These are phyloP conservation scores for Bacidia gigantensis DNA, from an alignment of 495 filamentous ascomycete species.

Conservation along the genomic window DNA sequence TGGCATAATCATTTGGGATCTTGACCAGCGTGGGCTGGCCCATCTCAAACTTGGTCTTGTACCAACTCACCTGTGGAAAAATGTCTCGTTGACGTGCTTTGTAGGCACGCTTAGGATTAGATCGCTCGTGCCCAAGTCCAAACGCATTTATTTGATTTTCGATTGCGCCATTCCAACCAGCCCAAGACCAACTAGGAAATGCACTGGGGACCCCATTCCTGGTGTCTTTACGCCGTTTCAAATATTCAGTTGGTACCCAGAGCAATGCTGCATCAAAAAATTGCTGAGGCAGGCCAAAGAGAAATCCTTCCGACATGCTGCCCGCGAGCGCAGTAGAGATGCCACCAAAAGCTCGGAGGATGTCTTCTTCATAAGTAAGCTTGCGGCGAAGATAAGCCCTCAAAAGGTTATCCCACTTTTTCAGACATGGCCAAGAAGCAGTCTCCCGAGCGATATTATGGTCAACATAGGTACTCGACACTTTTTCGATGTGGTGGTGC, in stretches of 20 bases:
- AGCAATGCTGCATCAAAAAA: background rate
- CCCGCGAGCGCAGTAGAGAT: background rate
- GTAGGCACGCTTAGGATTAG: constrained; percentile 5
- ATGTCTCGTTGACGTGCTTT: background rate
- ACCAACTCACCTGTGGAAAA: background rate
- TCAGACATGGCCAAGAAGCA: background rate
- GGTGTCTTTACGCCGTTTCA: no score
- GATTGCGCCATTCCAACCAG: no score
- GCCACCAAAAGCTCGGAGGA: background rate
- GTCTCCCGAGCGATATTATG: background rate
- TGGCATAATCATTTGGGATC: background rate
- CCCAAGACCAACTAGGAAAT: no score
- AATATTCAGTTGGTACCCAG: constrained; percentile 1
- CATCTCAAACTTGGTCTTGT: background rate
- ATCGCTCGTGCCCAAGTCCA: no score
- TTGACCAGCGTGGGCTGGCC: background rate
- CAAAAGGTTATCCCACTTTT: background rate
- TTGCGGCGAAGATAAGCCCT: background rate
- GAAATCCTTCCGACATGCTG: background rate
- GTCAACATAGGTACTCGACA: background rate
- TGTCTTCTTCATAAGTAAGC: background rate
- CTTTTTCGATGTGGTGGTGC: background rate
- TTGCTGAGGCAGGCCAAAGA: background rate
- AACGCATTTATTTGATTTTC: no score
- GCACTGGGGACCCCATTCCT: no score